A percentile compares a stretch with the other conserved stretches of the same genome.
These are phyloP conservation scores for Saussurea involucrata DNA, from an alignment of 129 eudicot species.

Conservation along the genomic window DNA sequence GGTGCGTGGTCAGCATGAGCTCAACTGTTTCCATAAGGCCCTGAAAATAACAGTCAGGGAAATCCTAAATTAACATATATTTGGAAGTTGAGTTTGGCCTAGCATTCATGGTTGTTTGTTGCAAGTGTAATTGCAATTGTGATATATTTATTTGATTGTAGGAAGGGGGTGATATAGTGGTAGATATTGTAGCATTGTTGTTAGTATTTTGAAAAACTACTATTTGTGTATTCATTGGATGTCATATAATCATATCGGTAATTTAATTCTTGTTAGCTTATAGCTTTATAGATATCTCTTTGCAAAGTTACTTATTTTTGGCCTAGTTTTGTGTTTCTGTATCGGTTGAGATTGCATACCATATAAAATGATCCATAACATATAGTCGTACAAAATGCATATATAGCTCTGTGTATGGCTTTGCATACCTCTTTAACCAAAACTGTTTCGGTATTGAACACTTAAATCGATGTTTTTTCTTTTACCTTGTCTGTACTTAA, in stretches of 20 bases:
- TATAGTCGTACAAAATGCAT: too few species aligned
- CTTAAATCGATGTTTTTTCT: too few species aligned
- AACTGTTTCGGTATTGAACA: too few species aligned
- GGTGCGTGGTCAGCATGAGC: not conserved
- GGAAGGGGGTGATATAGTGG: slow-evolving; percentile 21
- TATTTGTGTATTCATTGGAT: not conserved
- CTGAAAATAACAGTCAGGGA: not conserved
- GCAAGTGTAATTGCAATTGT: slow-evolving; percentile 14
- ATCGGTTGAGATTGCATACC: too few species aligned
- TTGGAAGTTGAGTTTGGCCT: not conserved
- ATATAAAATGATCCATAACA: too few species aligned
- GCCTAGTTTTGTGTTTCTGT: too few species aligned
- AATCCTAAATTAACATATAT: too few species aligned
- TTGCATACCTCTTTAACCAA: too few species aligned
- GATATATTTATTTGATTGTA: slow-evolving; percentile 27
- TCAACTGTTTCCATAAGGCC: not conserved
- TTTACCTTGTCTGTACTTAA: too few species aligned
- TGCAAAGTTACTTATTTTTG: not conserved
- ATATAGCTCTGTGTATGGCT: too few species aligned
- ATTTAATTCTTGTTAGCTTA: not conserved
- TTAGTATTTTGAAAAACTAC: slow-evolving; percentile 3
- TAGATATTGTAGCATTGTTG: slow-evolving; percentile 1
- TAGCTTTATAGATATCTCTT: not conserved
- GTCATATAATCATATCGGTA: not conserved
- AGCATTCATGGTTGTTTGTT: not conserved